Evolutionary conservation across 2,329 filamentous ascomycete species (phyloP).

Genomic region (Colletotrichum musae): DNA sequence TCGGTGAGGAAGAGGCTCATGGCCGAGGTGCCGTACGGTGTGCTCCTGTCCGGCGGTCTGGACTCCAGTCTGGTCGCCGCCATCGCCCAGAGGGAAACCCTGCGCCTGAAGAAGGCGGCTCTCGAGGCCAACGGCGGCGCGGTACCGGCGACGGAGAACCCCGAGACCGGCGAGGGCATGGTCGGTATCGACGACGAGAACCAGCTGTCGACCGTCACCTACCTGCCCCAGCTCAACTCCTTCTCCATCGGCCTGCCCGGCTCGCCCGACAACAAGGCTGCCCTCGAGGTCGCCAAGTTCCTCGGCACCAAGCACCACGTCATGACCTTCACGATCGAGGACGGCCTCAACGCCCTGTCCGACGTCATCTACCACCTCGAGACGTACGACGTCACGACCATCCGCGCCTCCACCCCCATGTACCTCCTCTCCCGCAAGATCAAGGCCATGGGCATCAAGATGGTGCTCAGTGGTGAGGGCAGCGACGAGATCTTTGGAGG

Average conservation of each 20-base stretch:
- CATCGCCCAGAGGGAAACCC: slow-evolving; percentile 93
- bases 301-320: slow-evolving; percentile 98
- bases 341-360: slow-evolving; percentile 94
- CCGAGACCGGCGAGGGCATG: slow-evolving; percentile 77
- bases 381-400: slow-evolving; percentile 98
- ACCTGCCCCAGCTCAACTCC: slow-evolving; percentile 95
- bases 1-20: slow-evolving; percentile 96
- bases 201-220: slow-evolving; percentile 89
- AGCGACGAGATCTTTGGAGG: slow-evolving; percentile 99
- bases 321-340: slow-evolving; percentile 98
- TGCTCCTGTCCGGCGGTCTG: slow-evolving; percentile 92
- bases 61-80: slow-evolving; percentile 96
- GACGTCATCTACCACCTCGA: slow-evolving; percentile 99
- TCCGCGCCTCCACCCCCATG: slow-evolving; percentile 98
- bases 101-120: slow-evolving; percentile 79
- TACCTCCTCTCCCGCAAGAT: slow-evolving; percentile 98
- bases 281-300: slow-evolving; percentile 94
- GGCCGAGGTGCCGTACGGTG: slow-evolving; percentile 98
- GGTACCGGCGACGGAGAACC: slow-evolving; percentile 66
- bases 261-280: slow-evolving; percentile 92
- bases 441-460: slow-evolving; percentile 99
- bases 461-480: slow-evolving; percentile 97
- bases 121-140: slow-evolving; percentile 61
- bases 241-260: slow-evolving; percentile 98
- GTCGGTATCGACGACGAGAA: slow-evolving; percentile 96